These are phyloP conservation scores for Ogataea dorogensis DNA, from an alignment of 805 yeast genomes.

Conservation along the genomic window DNA sequence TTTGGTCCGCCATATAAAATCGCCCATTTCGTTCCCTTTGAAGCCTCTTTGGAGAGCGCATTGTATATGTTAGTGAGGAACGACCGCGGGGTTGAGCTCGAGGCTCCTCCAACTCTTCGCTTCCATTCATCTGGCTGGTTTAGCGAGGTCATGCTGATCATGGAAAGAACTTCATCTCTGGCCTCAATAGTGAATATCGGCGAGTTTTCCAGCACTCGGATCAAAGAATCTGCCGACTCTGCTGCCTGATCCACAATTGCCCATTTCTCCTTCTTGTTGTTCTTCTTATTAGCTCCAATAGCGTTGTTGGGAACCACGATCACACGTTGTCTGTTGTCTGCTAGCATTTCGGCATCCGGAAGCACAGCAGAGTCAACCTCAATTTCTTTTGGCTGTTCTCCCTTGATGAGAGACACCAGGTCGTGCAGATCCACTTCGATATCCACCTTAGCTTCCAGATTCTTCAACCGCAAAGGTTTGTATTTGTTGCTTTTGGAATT, in stretches of 20 bases:
- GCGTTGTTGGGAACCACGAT: slow-evolving; percentile 75
- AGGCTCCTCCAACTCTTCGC: slow-evolving; percentile 77
- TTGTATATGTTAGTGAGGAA: slow-evolving; percentile 73
- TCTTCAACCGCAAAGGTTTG: slow-evolving; percentile 75
- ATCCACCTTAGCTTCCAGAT: slow-evolving; percentile 59
- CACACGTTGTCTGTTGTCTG: slow-evolving; percentile 48
- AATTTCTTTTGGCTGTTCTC: slow-evolving; percentile 16
- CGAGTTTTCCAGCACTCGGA: slow-evolving; percentile 56
- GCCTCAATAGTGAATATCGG: slow-evolving; percentile 80
- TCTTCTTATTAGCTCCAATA: slow-evolving; percentile 71
- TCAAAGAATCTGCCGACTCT: slow-evolving; percentile 52
- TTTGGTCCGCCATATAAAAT: slow-evolving; percentile 78
- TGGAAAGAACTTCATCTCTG: slow-evolving; percentile 80
- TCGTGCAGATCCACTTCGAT: slow-evolving; percentile 73
- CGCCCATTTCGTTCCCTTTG: slow-evolving; percentile 72
- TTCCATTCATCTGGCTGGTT: slow-evolving; percentile 78
- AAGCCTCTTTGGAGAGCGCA: slow-evolving; percentile 68
- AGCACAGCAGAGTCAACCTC: slow-evolving; percentile 12
- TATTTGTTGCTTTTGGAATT: slow-evolving; percentile 45
- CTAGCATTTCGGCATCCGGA: slow-evolving; percentile 7
- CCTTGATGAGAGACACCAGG: slow-evolving; percentile 44
- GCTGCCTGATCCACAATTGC: slow-evolving; percentile 71
- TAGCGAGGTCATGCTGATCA: slow-evolving; percentile 76
- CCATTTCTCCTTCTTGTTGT: slow-evolving; percentile 75
- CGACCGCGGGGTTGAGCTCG: slow-evolving; percentile 77